phyloP scores from a whole-genome alignment of 1,284 basidiomycete species.

The Rhodotorula sp. region DNA sequence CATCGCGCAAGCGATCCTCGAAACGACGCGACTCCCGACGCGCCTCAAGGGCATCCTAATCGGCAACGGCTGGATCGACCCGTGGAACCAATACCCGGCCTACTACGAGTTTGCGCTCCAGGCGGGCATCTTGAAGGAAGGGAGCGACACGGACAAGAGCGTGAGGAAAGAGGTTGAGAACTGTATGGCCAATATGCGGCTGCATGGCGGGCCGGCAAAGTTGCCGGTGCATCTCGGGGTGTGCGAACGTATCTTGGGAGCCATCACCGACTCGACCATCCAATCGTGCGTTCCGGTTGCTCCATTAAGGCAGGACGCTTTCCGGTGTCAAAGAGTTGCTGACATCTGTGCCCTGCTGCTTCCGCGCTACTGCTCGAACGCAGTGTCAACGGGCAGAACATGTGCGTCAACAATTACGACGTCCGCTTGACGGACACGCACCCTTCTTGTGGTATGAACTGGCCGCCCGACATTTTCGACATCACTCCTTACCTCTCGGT shows the following conservation, averaged over 20 bases:
- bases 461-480: conserved; percentile 83
- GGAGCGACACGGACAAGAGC: conserved; percentile 66
- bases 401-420: conserved; percentile 95
- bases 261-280: conserved; percentile 62
- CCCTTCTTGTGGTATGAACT: conserved; percentile 97
- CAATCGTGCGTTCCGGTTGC: conserved; percentile 58
- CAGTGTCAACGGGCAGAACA: conserved; percentile 67
- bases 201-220: conserved; percentile 53
- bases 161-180: conserved; percentile 62
- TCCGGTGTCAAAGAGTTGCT: not conserved
- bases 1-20: conserved; percentile 61
- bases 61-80: conserved; percentile 97
- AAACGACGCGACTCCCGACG: conserved; percentile 47
- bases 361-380: not conserved
- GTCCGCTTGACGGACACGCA: conserved; percentile 76
- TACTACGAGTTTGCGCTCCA: conserved; percentile 84
- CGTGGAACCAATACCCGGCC: conserved; percentile 79
- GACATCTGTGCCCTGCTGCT: too few species aligned
- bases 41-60: conserved; percentile 78
- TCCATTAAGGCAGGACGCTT: not conserved
- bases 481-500: conserved; percentile 79
- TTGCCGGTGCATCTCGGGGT: conserved; percentile 61
- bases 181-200: conserved; percentile 57
- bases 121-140: conserved; percentile 71
- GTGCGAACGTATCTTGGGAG: conserved; percentile 67